A percentile compares a stretch with the other conserved stretches of the same genome.
Evolutionary conservation across 2,329 filamentous ascomycete species (phyloP).

Genomic region (Colletotrichum australisinense): DNA sequence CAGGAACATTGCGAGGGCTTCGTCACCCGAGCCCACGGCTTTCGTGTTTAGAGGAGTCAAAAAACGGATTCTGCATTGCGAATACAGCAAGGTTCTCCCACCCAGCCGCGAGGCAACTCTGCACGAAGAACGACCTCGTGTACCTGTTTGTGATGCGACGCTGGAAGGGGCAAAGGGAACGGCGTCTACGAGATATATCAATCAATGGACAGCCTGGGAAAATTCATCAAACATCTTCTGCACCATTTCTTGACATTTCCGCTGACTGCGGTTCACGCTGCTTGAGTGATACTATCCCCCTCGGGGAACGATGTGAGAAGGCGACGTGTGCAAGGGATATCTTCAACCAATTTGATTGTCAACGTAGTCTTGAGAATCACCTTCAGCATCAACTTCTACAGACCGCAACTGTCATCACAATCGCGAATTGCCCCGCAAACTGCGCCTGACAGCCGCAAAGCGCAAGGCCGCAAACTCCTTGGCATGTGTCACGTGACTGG

Average conservation of each 20-base stretch:
- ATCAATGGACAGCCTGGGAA: conserved; percentile 14
- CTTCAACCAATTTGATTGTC: fast-evolving
- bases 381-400: background rate
- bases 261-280: background rate
- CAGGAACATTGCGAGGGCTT: conserved; percentile 35
- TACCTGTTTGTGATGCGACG: conserved; percentile 25
- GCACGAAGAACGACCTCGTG: conserved; percentile 23
- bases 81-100: conserved; percentile 38
- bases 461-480: background rate
- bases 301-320: background rate
- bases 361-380: too few relatives aligned
- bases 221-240: conserved; percentile 11
- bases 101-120: conserved; percentile 31
- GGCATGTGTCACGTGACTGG: background rate
- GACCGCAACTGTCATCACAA: background rate
- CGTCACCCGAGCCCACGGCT: conserved; percentile 34
- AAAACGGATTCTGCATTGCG: conserved; percentile 39
- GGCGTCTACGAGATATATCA: conserved; percentile 13
- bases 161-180: background rate
- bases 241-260: background rate
- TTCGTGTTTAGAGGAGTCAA: conserved; percentile 39
- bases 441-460: background rate
- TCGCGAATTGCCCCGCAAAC: conserved; percentile 1
- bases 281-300: background rate
- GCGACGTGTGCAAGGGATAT: background rate